Base-by-base conservation (phyloP, 78 protist species). In the Protostelium mycophagum region DNA sequence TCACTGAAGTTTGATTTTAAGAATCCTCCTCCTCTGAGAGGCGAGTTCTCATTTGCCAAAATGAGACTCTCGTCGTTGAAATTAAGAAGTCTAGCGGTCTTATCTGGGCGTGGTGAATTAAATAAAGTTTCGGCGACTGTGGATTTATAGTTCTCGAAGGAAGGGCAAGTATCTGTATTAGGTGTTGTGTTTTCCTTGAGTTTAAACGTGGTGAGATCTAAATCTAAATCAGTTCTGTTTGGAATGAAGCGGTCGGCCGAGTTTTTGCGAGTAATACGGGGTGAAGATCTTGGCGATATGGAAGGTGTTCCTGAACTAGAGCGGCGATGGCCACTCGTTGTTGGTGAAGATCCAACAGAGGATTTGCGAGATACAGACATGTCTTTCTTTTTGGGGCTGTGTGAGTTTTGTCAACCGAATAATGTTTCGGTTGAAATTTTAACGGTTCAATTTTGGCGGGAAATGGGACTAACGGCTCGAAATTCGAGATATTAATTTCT, bases 21-120 rank as follows among this genome's bases (percentile, higher is more conserved):
- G 73, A 51, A 51, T 51, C 73, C 73, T 25, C 73, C 73, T 51
- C 73, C 73, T 51, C 73, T 51, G 73, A 51, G 73, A 25, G 73
- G 73, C 5, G 73, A 51, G 73, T 51, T 51, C 73, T 51, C 73
- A 16, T 51, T 51, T 34, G 51, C 34, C 29, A 84, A 35, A 28
- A 51, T 87, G 63, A 92, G 96, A 35, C 98, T 98, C 93, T 97
- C 96, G 73, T 92, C 38, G 90, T 96, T 91, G 93, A 91, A 95
- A 10, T 98, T 95, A 38, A 97, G 93, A 37, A 97, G 88, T 93
- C 96, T 96, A 38, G 95, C 89, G 85, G 89, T 85, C 83, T 90
- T 51, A 5, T 51, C 31, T n/a, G n/a, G 35, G 0, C 38, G 10
- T 34, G 35, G 38, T 34, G 35, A 51, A 1, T 37, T 89, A 63